Base-by-base conservation (phyloP, 257 asterid species). In the Nicotiana undulata region DNA sequence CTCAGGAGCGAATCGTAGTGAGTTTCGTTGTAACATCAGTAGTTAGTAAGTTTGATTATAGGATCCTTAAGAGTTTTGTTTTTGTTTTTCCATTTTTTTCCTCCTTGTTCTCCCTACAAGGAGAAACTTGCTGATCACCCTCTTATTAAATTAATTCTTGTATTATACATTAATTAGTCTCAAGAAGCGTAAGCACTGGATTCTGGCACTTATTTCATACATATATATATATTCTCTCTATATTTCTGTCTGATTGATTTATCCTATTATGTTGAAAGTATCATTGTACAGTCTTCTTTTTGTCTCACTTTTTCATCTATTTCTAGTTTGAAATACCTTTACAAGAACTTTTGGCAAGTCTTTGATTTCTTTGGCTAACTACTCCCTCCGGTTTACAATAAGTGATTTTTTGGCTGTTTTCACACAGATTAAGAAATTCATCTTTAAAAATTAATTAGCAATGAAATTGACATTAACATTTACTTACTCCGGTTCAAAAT, bases 1-100 rank as follows among this genome's bases (percentile, higher is more conserved):
- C 83, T 76, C 66, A 63, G 77, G 81, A 51, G 83, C 63, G 85
- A 76, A 88, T 85, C 86, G 84, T 86, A 70, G 58, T 29, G 66
- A 81, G 82, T 77, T 78, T 63, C 83, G 53, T 81, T 88, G 89
- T 88, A 85, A 82, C 87, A 81, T 86, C 59, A 84, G 80, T 76
- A 61, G 85, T 65, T 75, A 84, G 79, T 78, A 81, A 79, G 85
- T 80, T 91, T 74, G 85, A 76, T 70, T 81, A 40, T 40, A 80
- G 83, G 72, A 79, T 80, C 79, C 64, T 55, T 89, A 12, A 12
- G 59, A 85, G 90, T 89, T 29, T 28, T n/a, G 59, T 76, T 82
- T 82, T 26, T 79, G 49, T 16, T 63, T 53, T 77, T 9, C 37
- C 29, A 24, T 46, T 77, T 75, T 66, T 75, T 5, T n/a, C 18